phyloP scores from a whole-genome alignment of 2,329 filamentous ascomycete genomes.

The Stagonosporopsis vannaccii region DNA sequence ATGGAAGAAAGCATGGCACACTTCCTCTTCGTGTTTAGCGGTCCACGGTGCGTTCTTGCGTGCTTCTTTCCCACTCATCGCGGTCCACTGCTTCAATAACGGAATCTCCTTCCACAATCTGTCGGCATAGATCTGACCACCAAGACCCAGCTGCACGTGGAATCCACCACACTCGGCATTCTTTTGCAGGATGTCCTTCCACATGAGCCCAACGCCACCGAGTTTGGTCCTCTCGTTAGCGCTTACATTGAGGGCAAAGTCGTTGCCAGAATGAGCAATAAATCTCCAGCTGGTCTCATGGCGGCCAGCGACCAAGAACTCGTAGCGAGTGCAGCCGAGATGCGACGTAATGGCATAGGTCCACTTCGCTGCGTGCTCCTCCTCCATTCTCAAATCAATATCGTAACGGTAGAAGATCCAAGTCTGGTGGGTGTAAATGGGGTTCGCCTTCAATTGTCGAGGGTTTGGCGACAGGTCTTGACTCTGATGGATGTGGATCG shows the following conservation, averaged over 20 bases:
- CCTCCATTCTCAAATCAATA: conserved; percentile 87
- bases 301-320: conserved; percentile 92
- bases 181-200: conserved; percentile 98
- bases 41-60: conserved; percentile 92
- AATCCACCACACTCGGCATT: conserved; percentile 96
- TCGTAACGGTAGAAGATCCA: conserved; percentile 98
- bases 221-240: conserved; percentile 84
- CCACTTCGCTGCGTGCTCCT: conserved; percentile 80
- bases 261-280: conserved; percentile 93
- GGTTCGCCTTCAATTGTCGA: conserved; percentile 79
- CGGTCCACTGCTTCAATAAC: conserved; percentile 91
- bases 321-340: conserved; percentile 95
- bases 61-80: conserved; percentile 90
- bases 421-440: conserved; percentile 87
- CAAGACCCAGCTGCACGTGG: conserved; percentile 89
- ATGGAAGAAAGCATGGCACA: conserved; percentile 96
- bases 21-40: conserved; percentile 92
- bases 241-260: conserved; percentile 88
- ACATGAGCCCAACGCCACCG: conserved; percentile 93
- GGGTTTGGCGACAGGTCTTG: conserved; percentile 91
- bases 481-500: conserved; percentile 93
- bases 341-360: conserved; percentile 98
- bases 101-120: conserved; percentile 96
- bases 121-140: conserved; percentile 95
- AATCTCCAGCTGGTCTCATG: conserved; percentile 94